Conservation (phyloP, 148 eudicot genomes). For the Pouteria glomerata region DNA sequence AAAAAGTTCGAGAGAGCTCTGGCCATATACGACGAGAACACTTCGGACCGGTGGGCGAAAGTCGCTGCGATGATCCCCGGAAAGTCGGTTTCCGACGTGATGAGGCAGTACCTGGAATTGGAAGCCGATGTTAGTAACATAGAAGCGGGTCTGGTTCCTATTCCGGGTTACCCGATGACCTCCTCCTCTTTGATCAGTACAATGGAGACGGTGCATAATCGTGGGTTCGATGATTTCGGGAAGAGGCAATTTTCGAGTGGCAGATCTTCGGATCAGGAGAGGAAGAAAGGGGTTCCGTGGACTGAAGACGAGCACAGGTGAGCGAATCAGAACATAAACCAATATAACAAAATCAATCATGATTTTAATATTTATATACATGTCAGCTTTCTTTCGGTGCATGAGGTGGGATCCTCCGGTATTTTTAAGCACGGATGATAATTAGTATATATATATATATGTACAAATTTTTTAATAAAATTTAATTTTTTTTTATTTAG, state of each 20-base stretch:
- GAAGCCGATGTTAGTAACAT: constrained; percentile 74
- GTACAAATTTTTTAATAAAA: too few relatives aligned
- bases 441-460: too few relatives aligned
- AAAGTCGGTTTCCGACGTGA: constrained; percentile 64
- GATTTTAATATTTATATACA: background rate
- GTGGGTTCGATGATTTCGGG: constrained; percentile 29
- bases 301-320: constrained; percentile 97
- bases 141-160: constrained; percentile 79
- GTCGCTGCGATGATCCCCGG: constrained; percentile 79
- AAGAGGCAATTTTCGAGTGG: constrained; percentile 32
- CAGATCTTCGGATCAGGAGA: constrained; percentile 64
- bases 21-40: constrained; percentile 59
- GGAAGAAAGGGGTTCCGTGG: constrained; percentile 96
- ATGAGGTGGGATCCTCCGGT: too few relatives aligned
- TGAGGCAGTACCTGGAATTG: constrained; percentile 55
- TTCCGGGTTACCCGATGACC: constrained; percentile 66
- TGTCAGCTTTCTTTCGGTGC: too few relatives aligned
- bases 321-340: too few relatives aligned
- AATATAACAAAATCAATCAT: too few relatives aligned
- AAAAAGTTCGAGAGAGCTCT: constrained; percentile 84
- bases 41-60: constrained; percentile 69
- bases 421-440: too few relatives aligned
- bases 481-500: too few relatives aligned
- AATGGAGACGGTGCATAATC: constrained; percentile 45
- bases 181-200: constrained; percentile 55